Base-by-base conservation (phyloP, 805 yeast species). In the Teunomyces gatunensis region DNA sequence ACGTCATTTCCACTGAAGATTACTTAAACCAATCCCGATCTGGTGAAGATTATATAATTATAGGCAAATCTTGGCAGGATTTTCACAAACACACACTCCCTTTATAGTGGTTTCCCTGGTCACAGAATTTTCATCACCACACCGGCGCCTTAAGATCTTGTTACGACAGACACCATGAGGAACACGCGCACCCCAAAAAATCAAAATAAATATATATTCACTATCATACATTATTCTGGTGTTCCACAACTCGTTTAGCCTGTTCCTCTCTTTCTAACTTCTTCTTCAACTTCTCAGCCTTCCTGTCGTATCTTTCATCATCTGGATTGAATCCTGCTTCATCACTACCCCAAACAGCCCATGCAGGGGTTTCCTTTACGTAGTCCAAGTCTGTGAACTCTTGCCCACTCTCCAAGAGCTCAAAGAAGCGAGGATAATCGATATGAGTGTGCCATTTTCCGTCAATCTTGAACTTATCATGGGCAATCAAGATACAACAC, bases 311-410 rank as follows among this genome's bases (percentile, higher is more conserved):
- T 58, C 84, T 77, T 0, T 83, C 80, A 65, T 90, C 97, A 2
- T 77, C 88, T 2, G 97, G 97, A 55, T 85, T 89, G 71, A 90
- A 90, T 0, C 97, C 97, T 13, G 89, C 96, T 56, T 83, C 80
- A 11, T 79, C 77, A 18, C 91, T 81, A 1, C 96, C 97, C 80
- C 89, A 90, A 49, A 84, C 77, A 0, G 97, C 97, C 96, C 96
- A 90, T 27, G 77, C 80, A 0, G 97, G 96, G 0, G 97, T 90
- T 55, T 83, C 84, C 12, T 83, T 74, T 25, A 85, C 73, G 63
- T 90, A 90, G 57, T 91, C 97, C 77, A 88, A 68, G 45, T 89
- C 91, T 15, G 77, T 80, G 63, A 90, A 90, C 13, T 77, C 78
- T 49, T 71, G 64, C 0, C 95, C 96, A 25, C 78, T 67, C 52